A percentile compares a stretch with the other conserved stretches of the same genome.
These are phyloP conservation scores for Globisporangium viniferum DNA, from an alignment of 352 stramenopile genomes.

Conservation along the genomic window DNA sequence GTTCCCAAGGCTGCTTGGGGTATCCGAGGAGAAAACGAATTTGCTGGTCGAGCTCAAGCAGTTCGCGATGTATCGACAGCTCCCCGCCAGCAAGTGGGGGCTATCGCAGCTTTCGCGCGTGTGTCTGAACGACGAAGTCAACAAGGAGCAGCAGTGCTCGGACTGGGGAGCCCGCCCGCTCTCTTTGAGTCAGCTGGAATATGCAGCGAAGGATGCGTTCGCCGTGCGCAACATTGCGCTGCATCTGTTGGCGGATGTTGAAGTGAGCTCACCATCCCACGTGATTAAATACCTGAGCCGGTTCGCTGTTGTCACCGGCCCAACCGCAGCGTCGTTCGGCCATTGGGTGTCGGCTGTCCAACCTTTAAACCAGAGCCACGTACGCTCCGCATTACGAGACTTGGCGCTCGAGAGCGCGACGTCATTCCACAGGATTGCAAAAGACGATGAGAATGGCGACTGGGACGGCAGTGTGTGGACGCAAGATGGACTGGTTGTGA, in stretches of 20 bases:
- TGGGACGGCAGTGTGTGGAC: conserved; percentile 17
- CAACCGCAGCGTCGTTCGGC: conserved; percentile 10
- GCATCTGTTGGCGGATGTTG: conserved; percentile 45
- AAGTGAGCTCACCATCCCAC: not conserved
- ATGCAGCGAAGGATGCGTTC: conserved; percentile 56
- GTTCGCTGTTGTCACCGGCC: conserved; percentile 23
- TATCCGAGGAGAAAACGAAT: conserved; percentile 2
- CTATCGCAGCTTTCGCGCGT: conserved; percentile 40
- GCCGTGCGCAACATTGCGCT: conserved; percentile 40
- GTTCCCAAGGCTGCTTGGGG: conserved; percentile 34
- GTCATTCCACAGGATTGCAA: conserved; percentile 25
- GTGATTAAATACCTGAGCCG: conserved; percentile 15
- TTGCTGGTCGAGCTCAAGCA: conserved; percentile 55
- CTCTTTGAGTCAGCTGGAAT: conserved; percentile 37
- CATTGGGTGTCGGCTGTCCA: conserved; percentile 20
- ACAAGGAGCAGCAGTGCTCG: conserved; percentile 66
- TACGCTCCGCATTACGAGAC: conserved; percentile 29
- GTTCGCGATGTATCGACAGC: conserved; percentile 41
- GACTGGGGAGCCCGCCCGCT: conserved; percentile 53
- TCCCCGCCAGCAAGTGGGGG: conserved; percentile 49
- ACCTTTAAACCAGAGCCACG: conserved; percentile 25
- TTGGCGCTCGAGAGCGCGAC: conserved; percentile 18
- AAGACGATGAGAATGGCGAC: conserved; percentile 5
- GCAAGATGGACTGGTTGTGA: conserved; percentile 41
- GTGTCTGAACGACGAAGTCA: conserved; percentile 38